A percentile compares a stretch with the other conserved stretches of the same genome.
Conservation (phyloP, 2,329 filamentous ascomycete species). For the Chaetomiaceae sp. region DNA sequence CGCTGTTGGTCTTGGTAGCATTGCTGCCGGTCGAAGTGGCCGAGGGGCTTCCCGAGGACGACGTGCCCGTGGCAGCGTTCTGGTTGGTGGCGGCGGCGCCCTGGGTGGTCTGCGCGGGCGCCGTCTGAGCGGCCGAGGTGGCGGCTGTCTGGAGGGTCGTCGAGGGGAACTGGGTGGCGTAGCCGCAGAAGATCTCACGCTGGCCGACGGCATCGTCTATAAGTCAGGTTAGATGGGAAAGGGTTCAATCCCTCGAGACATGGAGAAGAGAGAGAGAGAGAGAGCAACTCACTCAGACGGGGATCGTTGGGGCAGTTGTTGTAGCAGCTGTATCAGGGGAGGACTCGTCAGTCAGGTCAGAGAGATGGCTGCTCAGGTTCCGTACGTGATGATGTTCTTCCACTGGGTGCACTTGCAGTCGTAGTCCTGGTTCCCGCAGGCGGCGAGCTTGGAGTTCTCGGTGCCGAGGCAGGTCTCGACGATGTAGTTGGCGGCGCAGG, state of each 20-base stretch:
- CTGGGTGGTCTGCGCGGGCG: neutral
- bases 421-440: conserved; percentile 41
- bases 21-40: conserved; percentile 15
- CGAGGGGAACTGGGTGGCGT: conserved; percentile 41
- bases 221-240: too few species aligned
- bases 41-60: conserved; percentile 17
- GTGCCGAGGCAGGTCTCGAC: conserved; percentile 41
- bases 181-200: conserved; percentile 42
- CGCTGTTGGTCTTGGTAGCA: conserved; percentile 22
- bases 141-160: conserved; percentile 20
- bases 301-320: conserved; percentile 53
- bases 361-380: neutral
- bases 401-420: conserved; percentile 45
- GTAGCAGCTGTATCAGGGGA: conserved; percentile 41
- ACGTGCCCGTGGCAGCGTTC: conserved; percentile 21
- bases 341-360: neutral
- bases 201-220: conserved; percentile 33
- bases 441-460: conserved; percentile 37
- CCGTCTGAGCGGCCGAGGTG: conserved; percentile 12
- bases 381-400: conserved; percentile 44
- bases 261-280: neutral
- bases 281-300: conserved; percentile 25
- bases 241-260: neutral
- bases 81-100: conserved; percentile 12
- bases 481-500: conserved; percentile 45